Percentiles rank a stretch among this genome's conserved stretches.
phyloP scores from a whole-genome alignment of 2,329 filamentous ascomycete genomes.

The Alternaria postmessia region DNA sequence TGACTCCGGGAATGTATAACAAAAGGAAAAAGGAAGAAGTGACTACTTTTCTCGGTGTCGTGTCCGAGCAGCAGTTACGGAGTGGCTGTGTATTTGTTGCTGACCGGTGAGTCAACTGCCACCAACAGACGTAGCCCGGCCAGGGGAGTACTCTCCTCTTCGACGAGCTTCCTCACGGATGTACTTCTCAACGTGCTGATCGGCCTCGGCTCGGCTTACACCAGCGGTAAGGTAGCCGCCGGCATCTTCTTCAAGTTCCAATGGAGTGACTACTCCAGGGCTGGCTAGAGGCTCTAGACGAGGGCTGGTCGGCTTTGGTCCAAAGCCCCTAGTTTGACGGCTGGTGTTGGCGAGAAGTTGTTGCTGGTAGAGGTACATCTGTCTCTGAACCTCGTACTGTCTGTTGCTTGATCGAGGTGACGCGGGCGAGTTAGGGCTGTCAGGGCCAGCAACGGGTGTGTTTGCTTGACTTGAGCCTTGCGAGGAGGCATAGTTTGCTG shows the following conservation, averaged over 20 bases:
- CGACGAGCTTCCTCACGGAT: conserved; percentile 56
- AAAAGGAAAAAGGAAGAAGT: conserved; percentile 1
- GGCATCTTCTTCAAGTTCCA: conserved; percentile 56
- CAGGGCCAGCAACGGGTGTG: conserved; percentile 49
- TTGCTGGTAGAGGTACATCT: conserved; percentile 59
- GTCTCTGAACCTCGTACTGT: conserved; percentile 59
- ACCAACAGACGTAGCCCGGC: conserved; percentile 38
- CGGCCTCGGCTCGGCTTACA: conserved; percentile 48
- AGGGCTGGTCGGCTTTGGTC: conserved; percentile 56
- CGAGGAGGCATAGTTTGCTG: conserved; percentile 59
- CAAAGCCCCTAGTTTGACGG: conserved; percentile 33
- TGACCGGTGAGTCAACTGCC: conserved; percentile 42
- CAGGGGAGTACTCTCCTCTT: conserved; percentile 45
- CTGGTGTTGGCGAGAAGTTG: conserved; percentile 50
- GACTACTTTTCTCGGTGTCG: conserved; percentile 4
- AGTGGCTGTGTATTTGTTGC: conserved; percentile 7
- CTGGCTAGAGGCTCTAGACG: conserved; percentile 59
- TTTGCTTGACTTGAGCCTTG: conserved; percentile 48
- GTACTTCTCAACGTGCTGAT: conserved; percentile 56
- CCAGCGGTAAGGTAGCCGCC: conserved; percentile 59
- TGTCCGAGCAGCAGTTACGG: conserved; percentile 3
- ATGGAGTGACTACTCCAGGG: conserved; percentile 62
- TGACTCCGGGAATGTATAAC: conserved; percentile 20
- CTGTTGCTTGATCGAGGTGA: conserved; percentile 53
- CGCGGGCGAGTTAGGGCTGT: conserved; percentile 54